These are phyloP conservation scores for Volvox reticuliferus DNA, from an alignment of 139 green algal species.

Conservation along the genomic window DNA sequence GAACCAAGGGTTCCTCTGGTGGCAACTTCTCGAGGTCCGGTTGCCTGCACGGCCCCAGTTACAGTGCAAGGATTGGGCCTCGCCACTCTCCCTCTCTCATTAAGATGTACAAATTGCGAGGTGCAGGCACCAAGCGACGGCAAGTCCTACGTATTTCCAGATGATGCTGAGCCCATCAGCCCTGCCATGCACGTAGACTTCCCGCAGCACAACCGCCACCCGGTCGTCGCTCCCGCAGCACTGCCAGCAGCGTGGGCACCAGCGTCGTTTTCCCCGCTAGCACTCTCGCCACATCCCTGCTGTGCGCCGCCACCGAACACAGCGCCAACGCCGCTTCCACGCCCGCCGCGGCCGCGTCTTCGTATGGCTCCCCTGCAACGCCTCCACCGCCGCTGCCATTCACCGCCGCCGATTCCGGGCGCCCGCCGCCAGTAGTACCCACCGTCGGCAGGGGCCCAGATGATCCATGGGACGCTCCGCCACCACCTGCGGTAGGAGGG, in stretches of 20 bases:
- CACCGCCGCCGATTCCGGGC: background rate
- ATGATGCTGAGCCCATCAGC: too few relatives aligned
- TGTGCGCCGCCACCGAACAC: slow-evolving; percentile 42
- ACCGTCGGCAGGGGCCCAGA: background rate
- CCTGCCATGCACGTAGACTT: too few relatives aligned
- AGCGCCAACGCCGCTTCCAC: slow-evolving; percentile 47
- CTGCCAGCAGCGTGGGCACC: slow-evolving; percentile 43
- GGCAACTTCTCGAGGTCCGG: too few relatives aligned
- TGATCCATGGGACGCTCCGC: background rate
- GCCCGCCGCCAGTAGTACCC: background rate
- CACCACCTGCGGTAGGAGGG: too few relatives aligned
- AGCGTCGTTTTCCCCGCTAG: slow-evolving; percentile 53
- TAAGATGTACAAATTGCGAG: too few relatives aligned
- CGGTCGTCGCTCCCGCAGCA: slow-evolving; percentile 14
- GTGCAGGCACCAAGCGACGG: too few relatives aligned
- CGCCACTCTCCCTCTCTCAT: too few relatives aligned
- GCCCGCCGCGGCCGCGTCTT: slow-evolving; percentile 5
- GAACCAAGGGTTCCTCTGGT: too few relatives aligned
- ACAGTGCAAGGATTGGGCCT: too few relatives aligned
- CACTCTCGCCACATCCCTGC: slow-evolving; percentile 47
- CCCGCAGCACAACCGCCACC: slow-evolving; percentile 19
- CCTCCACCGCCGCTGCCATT: background rate
- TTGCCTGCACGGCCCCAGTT: too few relatives aligned
- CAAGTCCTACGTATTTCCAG: too few relatives aligned
- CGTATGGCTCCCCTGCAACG: slow-evolving; percentile 4